phyloP scores from a whole-genome alignment of 1,284 basidiomycete species.

The Phenoliferia sp. region DNA sequence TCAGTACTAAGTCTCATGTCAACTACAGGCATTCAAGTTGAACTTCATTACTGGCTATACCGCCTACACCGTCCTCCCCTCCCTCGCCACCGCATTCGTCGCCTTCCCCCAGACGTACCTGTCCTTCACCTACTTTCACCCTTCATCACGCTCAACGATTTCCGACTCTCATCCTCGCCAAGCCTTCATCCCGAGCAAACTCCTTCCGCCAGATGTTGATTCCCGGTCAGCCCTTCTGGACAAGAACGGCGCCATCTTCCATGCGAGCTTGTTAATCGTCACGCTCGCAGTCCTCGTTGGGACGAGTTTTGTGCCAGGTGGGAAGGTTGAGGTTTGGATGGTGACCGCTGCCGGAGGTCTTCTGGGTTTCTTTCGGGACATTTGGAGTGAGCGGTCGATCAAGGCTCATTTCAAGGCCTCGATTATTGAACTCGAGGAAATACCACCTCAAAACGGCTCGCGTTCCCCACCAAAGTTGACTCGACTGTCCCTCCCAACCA shows the following conservation, averaged over 20 bases:
- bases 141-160: neutral
- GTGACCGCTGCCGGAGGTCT: slow-evolving; percentile 83
- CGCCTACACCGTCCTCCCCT: slow-evolving; percentile 32
- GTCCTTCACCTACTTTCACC: slow-evolving; percentile 32
- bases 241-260: slow-evolving; percentile 51
- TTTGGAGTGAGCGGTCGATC: slow-evolving; percentile 54
- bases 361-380: slow-evolving; percentile 64
- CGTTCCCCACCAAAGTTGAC: too few relatives aligned
- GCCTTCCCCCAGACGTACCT: slow-evolving; percentile 39
- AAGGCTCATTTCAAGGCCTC: neutral
- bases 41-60: slow-evolving; percentile 38
- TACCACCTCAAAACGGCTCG: neutral
- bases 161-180: neutral
- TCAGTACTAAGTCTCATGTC: too few relatives aligned
- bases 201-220: slow-evolving; percentile 48
- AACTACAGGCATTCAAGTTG: slow-evolving; percentile 33
- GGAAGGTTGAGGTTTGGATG: slow-evolving; percentile 53
- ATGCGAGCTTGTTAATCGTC: slow-evolving; percentile 48
- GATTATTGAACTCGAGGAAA: slow-evolving; percentile 18
- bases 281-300: slow-evolving; percentile 58
- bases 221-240: slow-evolving; percentile 50
- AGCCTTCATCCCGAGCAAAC: slow-evolving; percentile 44
- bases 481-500: slow-evolving; percentile 18
- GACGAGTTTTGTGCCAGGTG: slow-evolving; percentile 51
- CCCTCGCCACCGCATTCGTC: slow-evolving; percentile 49